Evolutionary conservation across 1,284 basidiomycete genomes (phyloP), one percentile per base, ranked within the genome.

Genomic region (Heterobasidion annosum): DNA sequence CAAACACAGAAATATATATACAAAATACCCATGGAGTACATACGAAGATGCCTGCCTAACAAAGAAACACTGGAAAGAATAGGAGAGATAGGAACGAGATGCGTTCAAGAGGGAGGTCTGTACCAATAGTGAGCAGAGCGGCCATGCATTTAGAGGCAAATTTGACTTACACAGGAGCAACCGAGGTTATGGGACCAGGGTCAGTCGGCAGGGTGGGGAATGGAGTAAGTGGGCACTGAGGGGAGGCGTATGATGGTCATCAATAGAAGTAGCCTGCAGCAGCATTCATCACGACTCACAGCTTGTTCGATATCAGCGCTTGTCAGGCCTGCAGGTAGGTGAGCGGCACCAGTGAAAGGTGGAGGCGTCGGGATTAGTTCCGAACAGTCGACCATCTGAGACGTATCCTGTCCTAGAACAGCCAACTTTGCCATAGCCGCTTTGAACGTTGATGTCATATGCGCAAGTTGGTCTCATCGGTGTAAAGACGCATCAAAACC

Each of bases 331-430:
- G 52, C 52, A 15, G 52, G 52, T 34, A 54, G 42, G 19, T 34
- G n/a, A 3, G 8, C 43, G 2, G n/a, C 12, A 19, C 37, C 47
- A 9, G 16, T 54, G 52, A 54, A 18, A 1, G 45, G 15, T 6
- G 48, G 34, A 9, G 48, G 48, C 35, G 18, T 19, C 9, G 53
- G 53, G 42, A 54, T 51, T 35, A 59, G 48, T 37, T 58, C 54
- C 0, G 54, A 58, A 40, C 57, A 59, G 34, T 59, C 58, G 40
- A 59, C 25, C 54, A 58, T 8, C 37, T 40, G 10, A 12, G 12
- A 12, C 19, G 34, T 52, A 15, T 25, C 19, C 43, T 66, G 65
- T 10, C 45, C 45, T 10, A 19, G 2, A 10, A 47, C 34, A 12
- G 9, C 13, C 13, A 33, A 35, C 48, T 49, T 33, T n/a, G 48